phyloP scores from a whole-genome alignment of 768 basidiomycete species.

The Naganishia onofrii region DNA sequence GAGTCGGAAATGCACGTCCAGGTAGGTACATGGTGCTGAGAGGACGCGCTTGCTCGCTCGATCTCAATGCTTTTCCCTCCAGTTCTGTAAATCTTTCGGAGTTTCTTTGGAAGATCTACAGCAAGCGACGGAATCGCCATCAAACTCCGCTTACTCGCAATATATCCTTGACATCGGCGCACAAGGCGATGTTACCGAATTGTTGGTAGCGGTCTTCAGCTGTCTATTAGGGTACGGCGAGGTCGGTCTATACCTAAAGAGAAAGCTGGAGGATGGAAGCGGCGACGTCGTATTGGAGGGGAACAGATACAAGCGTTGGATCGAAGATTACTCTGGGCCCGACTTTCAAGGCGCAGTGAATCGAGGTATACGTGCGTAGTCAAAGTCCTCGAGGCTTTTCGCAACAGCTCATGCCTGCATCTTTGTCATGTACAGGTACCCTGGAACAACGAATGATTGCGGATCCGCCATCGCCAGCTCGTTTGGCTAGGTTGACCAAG shows the following conservation, averaged over 20 bases:
- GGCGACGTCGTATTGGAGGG: slow-evolving; percentile 63
- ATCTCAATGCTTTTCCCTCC: not conserved
- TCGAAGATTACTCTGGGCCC: slow-evolving; percentile 67
- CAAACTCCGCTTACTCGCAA: slow-evolving; percentile 80
- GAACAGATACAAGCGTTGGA: slow-evolving; percentile 65
- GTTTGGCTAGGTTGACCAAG: slow-evolving; percentile 64
- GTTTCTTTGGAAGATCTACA: slow-evolving; percentile 64
- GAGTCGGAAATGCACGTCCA: slow-evolving; percentile 71
- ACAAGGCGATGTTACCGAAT: slow-evolving; percentile 70
- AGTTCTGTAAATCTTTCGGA: slow-evolving; percentile 70
- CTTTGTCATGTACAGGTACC: slow-evolving; percentile 56
- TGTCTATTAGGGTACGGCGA: slow-evolving; percentile 91
- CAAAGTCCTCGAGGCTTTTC: not conserved
- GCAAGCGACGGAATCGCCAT: slow-evolving; percentile 63
- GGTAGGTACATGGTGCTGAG: slow-evolving; percentile 35
- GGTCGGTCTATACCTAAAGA: slow-evolving; percentile 78
- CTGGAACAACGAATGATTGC: slow-evolving; percentile 66
- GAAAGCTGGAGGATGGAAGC: slow-evolving; percentile 56
- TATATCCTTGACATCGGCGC: slow-evolving; percentile 76
- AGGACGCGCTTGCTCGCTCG: not conserved
- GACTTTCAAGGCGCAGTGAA: slow-evolving; percentile 71
- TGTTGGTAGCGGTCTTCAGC: slow-evolving; percentile 77
- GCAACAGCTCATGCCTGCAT: slow-evolving; percentile 24
- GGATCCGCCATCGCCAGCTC: slow-evolving; percentile 64
- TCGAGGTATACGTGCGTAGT: slow-evolving; percentile 65